Conservation (phyloP, 2,329 filamentous ascomycete species). For the Neonectria coccinea region DNA sequence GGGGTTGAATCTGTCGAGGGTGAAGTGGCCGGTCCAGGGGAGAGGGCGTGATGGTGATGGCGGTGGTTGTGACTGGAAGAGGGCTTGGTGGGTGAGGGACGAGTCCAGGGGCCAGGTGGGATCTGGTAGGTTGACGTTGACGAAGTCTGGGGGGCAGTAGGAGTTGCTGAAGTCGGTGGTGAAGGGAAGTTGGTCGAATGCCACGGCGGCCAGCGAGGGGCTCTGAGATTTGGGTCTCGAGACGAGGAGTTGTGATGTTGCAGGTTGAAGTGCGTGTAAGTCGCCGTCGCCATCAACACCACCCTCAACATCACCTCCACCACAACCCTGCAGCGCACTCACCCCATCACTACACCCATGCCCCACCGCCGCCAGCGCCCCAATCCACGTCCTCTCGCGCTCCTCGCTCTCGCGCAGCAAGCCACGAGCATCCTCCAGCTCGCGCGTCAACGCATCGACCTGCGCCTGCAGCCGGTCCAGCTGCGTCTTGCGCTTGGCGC, state of each 20-base stretch:
- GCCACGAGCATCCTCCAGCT: constrained; percentile 11
- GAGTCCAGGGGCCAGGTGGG: constrained; percentile 16
- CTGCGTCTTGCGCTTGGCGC: constrained; percentile 39
- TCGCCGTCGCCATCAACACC: neutral
- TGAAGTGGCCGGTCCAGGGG: constrained; percentile 30
- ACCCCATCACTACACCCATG: constrained; percentile 1
- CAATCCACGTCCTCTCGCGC: constrained; percentile 25
- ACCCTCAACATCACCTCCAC: neutral
- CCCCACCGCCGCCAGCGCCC: constrained; percentile 9
- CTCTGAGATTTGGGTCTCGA: neutral
- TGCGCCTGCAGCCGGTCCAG: constrained; percentile 35
- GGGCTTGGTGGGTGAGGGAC: neutral
- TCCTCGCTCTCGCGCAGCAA: constrained; percentile 21
- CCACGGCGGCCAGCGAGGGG: neutral
- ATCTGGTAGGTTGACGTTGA: constrained; percentile 21
- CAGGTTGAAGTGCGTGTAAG: neutral
- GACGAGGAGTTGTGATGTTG: neutral
- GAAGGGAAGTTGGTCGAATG: constrained; percentile 12
- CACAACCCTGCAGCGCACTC: neutral
- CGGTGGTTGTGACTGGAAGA: constrained; percentile 4
- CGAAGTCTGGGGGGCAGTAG: constrained; percentile 5
- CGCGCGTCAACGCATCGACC: constrained; percentile 28
- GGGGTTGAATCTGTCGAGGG: constrained; percentile 19
- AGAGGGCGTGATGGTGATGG: constrained; percentile 19
- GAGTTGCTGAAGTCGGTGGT: constrained; percentile 5